These are phyloP conservation scores for Calocera cornea DNA, from an alignment of 768 basidiomycete species.

Conservation along the genomic window DNA sequence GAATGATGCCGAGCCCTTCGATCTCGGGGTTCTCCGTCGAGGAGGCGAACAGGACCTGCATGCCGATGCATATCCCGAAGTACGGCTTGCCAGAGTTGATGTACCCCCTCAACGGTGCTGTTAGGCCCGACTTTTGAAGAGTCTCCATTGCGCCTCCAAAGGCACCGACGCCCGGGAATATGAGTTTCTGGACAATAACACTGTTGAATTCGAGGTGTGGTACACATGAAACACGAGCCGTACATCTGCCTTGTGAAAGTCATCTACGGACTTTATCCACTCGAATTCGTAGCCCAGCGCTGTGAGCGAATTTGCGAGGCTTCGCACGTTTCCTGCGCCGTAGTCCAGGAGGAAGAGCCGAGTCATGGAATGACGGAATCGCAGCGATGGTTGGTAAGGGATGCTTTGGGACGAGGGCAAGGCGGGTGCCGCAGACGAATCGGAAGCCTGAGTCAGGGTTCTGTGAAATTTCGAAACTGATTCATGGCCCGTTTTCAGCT, in stretches of 20 bases:
- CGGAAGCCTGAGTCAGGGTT: not conserved
- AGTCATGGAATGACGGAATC: conserved; percentile 12
- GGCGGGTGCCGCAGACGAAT: not conserved
- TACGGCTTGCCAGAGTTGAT: conserved; percentile 81
- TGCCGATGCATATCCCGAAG: conserved; percentile 96
- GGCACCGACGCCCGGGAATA: conserved; percentile 94
- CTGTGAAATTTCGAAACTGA: not conserved
- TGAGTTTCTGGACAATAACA: conserved; percentile 52
- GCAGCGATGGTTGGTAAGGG: not conserved
- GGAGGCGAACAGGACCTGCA: conserved; percentile 86
- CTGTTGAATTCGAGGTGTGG: conserved; percentile 9
- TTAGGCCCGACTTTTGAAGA: conserved; percentile 55
- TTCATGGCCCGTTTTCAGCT: no score
- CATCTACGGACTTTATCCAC: conserved; percentile 71
- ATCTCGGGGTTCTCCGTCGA: conserved; percentile 61
- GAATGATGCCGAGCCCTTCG: conserved; percentile 72
- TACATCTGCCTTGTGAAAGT: conserved; percentile 82
- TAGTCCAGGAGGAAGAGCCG: conserved; percentile 85
- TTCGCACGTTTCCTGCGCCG: conserved; percentile 89
- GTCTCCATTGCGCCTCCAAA: conserved; percentile 79
- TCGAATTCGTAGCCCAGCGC: conserved; percentile 74
- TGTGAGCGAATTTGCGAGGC: conserved; percentile 79
- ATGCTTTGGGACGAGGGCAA: not conserved
- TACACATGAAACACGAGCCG: conserved; percentile 27
- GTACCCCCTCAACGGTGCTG: conserved; percentile 68